Percentiles rank a stretch among this genome's conserved stretches.
Evolutionary conservation across 805 yeast genomes (phyloP).

Genomic region (Lipomyces sp.): DNA sequence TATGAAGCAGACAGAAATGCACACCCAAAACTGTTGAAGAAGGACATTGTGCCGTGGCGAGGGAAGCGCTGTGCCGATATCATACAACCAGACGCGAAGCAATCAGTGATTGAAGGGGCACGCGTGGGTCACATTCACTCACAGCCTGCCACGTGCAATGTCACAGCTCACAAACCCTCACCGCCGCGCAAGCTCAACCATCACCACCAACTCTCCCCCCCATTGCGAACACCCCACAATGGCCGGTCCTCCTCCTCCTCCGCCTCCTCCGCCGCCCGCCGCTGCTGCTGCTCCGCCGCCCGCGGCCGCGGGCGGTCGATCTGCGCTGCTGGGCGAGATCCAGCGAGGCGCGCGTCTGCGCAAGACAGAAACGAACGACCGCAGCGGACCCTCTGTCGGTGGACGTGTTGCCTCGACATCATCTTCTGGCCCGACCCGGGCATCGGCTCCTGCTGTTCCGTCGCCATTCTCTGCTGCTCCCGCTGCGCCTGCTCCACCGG

Average conservation of each 20-base stretch:
- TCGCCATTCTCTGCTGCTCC: constrained; percentile 26
- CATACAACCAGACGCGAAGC: no score
- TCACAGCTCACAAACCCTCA: no score
- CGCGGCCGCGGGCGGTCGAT: constrained; percentile 25
- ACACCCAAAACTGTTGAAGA: constrained; percentile 37
- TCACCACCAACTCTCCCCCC: background rate
- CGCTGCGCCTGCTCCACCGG: constrained; percentile 15
- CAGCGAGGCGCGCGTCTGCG: constrained; percentile 63
- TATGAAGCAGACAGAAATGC: constrained; percentile 7
- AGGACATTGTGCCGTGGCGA: constrained; percentile 37
- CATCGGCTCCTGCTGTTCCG: constrained; percentile 11
- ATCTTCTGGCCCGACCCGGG: constrained; percentile 1
- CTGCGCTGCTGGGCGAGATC: constrained; percentile 70
- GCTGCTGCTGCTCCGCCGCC: constrained; percentile 14
- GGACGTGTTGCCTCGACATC: constrained; percentile 39
- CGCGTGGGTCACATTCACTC: no score
- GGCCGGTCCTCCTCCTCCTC: constrained; percentile 21
- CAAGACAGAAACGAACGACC: constrained; percentile 60
- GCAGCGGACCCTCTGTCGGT: constrained; percentile 58
- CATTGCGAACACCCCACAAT: background rate
- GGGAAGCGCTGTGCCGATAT: no score
- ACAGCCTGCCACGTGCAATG: no score
- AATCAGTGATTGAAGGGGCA: no score
- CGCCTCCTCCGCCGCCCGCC: constrained; percentile 26
- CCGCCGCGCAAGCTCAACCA: background rate